Evolutionary conservation across 1,139 yeast genomes (phyloP).

Genomic region (Yamadazyma dendronema): DNA sequence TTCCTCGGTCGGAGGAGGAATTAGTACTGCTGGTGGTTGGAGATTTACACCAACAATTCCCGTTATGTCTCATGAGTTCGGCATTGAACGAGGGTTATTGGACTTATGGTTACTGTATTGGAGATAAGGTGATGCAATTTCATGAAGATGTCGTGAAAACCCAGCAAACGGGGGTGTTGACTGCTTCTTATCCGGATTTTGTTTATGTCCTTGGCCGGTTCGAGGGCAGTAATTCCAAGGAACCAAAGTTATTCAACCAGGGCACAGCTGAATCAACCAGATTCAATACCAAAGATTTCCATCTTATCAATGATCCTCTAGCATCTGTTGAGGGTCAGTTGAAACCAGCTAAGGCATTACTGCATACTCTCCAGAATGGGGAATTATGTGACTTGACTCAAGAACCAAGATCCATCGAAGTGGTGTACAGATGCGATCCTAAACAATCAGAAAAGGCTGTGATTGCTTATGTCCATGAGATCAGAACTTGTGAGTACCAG

Average conservation of each 20-base stretch:
- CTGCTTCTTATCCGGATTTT: slow-evolving; percentile 36
- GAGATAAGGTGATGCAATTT: slow-evolving; percentile 57
- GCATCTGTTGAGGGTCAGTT: slow-evolving; percentile 8
- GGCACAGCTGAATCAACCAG: slow-evolving; percentile 20
- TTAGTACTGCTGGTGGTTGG: slow-evolving; percentile 5
- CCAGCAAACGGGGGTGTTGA: slow-evolving; percentile 24
- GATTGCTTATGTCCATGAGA: slow-evolving; percentile 52
- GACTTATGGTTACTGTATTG: slow-evolving; percentile 61
- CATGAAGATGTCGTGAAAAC: slow-evolving; percentile 37
- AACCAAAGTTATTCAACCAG: slow-evolving; percentile 17
- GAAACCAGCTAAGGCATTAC: slow-evolving; percentile 34
- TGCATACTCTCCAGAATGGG: slow-evolving; percentile 60
- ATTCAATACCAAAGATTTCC: slow-evolving; percentile 11
- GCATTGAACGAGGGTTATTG: slow-evolving; percentile 53
- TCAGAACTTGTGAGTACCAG: slow-evolving; percentile 70
- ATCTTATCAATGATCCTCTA: slow-evolving; percentile 13
- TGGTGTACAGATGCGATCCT: slow-evolving; percentile 68
- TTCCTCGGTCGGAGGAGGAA: slow-evolving; percentile 8
- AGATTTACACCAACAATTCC: slow-evolving; percentile 21
- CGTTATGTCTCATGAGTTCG: slow-evolving; percentile 32
- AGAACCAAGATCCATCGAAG: slow-evolving; percentile 57
- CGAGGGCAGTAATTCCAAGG: slow-evolving; percentile 18
- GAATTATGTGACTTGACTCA: slow-evolving; percentile 72
- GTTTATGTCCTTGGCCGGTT: slow-evolving; percentile 49
- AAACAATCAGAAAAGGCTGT: slow-evolving; percentile 29